phyloP scores from a whole-genome alignment of 2,329 filamentous ascomycete genomes.

The Cercospora nicotianae region DNA sequence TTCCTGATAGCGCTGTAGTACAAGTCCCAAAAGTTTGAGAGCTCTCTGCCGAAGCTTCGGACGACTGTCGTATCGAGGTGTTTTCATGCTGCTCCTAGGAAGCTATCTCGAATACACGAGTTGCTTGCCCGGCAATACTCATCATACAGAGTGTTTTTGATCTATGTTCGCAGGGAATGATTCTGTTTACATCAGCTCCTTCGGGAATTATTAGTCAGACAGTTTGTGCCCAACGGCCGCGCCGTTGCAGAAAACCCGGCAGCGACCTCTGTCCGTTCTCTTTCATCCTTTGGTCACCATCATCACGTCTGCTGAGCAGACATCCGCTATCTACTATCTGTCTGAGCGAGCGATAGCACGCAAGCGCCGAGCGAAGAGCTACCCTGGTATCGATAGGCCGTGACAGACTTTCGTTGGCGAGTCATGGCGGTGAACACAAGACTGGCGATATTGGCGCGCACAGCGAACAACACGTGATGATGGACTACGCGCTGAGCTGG shows the following conservation, averaged over 20 bases:
- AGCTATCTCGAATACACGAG: not conserved
- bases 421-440: slow-evolving; percentile 6
- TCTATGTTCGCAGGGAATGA: not conserved
- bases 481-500: not conserved
- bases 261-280: not conserved
- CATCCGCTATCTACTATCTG: not conserved
- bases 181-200: not conserved
- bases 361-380: not conserved
- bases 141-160: not conserved
- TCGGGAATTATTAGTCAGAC: not conserved
- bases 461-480: not conserved
- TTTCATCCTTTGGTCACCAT: not conserved
- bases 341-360: not conserved
- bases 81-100: not conserved
- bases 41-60: not conserved
- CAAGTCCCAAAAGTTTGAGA: not conserved
- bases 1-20: not conserved
- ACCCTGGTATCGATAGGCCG: slow-evolving; percentile 9
- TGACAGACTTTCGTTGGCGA: not conserved
- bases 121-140: not conserved
- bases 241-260: not conserved
- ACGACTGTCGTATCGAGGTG: not conserved
- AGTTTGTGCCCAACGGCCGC: not conserved
- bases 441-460: not conserved
- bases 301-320: not conserved